Conservation (phyloP, 371 early-diverging fungal genomes). For the Syncephalastrum contaminatum region DNA sequence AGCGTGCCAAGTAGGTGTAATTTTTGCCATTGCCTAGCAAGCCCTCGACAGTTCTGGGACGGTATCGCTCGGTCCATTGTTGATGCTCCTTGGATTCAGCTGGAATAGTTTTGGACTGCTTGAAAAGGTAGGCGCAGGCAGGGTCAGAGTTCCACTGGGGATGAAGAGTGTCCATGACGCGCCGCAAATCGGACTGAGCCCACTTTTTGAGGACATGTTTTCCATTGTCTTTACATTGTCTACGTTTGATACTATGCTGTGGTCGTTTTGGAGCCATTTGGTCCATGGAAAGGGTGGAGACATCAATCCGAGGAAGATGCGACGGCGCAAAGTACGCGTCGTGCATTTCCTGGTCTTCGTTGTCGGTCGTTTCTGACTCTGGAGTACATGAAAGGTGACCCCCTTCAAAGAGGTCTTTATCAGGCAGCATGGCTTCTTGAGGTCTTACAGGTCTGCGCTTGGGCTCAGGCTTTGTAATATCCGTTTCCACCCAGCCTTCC, state of each 20-base stretch:
- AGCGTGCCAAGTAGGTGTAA: slow-evolving; percentile 27
- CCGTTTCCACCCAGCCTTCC: no score
- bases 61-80: slow-evolving; percentile 38
- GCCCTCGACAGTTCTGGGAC: slow-evolving; percentile 21
- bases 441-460: no score
- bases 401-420: slow-evolving; percentile 13
- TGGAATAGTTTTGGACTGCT: not conserved
- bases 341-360: not conserved
- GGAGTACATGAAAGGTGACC: slow-evolving; percentile 10
- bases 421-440: slow-evolving; percentile 9
- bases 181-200: no score
- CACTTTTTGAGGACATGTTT: not conserved
- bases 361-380: not conserved
- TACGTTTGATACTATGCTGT: not conserved
- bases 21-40: slow-evolving; percentile 27
- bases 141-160: no score
- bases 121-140: not conserved
- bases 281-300: slow-evolving; percentile 9
- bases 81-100: not conserved
- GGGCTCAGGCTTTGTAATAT: no score
- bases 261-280: no score
- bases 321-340: no score
- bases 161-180: no score
- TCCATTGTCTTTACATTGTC: slow-evolving; percentile 3
- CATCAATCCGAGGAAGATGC: slow-evolving; percentile 4